A percentile compares a stretch with the other conserved stretches of the same genome.
These are phyloP conservation scores for Aspergillus luchuensis DNA, from an alignment of 2,329 filamentous ascomycete genomes.

Conservation along the genomic window DNA sequence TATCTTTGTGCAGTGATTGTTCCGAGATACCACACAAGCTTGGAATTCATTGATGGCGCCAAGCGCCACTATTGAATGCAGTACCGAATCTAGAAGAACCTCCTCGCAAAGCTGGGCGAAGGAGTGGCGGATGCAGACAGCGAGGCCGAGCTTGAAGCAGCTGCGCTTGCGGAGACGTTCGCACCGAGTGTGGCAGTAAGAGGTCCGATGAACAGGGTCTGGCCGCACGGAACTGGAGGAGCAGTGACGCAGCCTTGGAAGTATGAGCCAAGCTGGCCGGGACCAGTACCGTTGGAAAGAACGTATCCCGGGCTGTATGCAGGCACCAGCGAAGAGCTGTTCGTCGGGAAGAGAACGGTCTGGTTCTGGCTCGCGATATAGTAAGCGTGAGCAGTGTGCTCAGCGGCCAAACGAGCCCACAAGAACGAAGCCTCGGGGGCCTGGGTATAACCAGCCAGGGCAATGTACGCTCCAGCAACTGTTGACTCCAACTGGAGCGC, in stretches of 20 bases:
- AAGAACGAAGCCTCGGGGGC: constrained; percentile 35
- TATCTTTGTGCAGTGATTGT: neutral
- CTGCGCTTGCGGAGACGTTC: constrained; percentile 9
- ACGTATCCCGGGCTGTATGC: constrained; percentile 29
- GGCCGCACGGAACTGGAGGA: constrained; percentile 26
- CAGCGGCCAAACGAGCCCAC: constrained; percentile 30
- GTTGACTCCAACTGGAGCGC: constrained; percentile 27
- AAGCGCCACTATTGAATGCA: neutral
- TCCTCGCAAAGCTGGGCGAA: constrained; percentile 7
- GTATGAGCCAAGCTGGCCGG: constrained; percentile 29
- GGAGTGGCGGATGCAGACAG: constrained; percentile 7
- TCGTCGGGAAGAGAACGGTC: constrained; percentile 22
- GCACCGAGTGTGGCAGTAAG: constrained; percentile 24
- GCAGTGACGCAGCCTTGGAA: constrained; percentile 26
- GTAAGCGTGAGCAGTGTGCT: constrained; percentile 27
- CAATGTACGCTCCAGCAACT: constrained; percentile 29
- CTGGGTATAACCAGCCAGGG: constrained; percentile 31
- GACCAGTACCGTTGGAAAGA: constrained; percentile 21
- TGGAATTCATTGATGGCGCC: neutral
- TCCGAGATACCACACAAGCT: neutral
- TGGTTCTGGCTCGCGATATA: constrained; percentile 24
- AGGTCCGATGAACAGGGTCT: constrained; percentile 26
- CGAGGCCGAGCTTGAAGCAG: constrained; percentile 10
- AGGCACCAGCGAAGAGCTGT: constrained; percentile 24
- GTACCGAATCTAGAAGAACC: neutral